Evolutionary conservation across 2,329 filamentous ascomycete species (phyloP).

Genomic region (Ilyonectria sp.): DNA sequence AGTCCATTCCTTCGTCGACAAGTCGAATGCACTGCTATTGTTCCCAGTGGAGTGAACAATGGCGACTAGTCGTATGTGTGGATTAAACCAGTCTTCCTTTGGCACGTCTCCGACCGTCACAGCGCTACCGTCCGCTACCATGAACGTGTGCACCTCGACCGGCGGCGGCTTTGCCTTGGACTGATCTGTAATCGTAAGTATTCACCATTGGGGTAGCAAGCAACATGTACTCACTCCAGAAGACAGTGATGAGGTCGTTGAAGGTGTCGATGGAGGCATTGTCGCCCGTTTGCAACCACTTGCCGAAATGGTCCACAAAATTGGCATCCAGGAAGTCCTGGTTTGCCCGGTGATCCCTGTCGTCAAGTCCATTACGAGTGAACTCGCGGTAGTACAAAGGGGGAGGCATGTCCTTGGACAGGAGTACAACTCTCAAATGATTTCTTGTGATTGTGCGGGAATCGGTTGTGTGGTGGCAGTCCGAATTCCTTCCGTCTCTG

Average conservation of each 20-base stretch:
- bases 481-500: too few relatives aligned
- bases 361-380: not conserved
- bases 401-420: not conserved
- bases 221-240: constrained; percentile 7
- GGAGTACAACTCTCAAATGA: too few relatives aligned
- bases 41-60: not conserved
- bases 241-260: constrained; percentile 10
- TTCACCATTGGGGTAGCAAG: not conserved
- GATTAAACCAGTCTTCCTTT: constrained; percentile 1
- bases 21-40: not conserved
- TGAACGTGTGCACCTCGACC: constrained; percentile 11
- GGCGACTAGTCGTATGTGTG: constrained; percentile 14
- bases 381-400: constrained; percentile 12
- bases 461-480: too few relatives aligned
- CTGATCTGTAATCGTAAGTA: not conserved
- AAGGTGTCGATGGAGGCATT: not conserved
- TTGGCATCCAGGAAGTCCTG: not conserved
- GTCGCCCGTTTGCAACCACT: constrained; percentile 19
- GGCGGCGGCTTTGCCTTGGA: not conserved
- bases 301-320: constrained; percentile 18
- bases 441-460: too few relatives aligned
- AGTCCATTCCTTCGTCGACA: constrained; percentile 10
- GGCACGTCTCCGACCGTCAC: not conserved
- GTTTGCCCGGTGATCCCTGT: constrained; percentile 4
- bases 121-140: constrained; percentile 18